Evolutionary conservation across 2,329 filamentous ascomycete genomes (phyloP).

Genomic region (Trichoderma sp.): DNA sequence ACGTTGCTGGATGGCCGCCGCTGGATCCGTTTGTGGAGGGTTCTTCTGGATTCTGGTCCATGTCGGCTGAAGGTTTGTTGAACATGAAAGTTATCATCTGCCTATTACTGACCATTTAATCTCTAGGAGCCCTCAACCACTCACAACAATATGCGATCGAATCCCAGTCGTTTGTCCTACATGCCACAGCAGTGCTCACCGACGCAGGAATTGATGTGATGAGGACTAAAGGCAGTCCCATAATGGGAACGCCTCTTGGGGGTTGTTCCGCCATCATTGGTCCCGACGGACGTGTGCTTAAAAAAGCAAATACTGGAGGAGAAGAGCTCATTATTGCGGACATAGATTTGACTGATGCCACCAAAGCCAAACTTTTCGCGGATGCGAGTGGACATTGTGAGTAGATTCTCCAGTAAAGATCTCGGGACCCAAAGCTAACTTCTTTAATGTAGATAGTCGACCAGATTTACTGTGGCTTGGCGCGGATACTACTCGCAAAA

Average conservation of each 20-base stretch:
- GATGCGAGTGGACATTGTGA: not conserved
- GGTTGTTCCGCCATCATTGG: not conserved
- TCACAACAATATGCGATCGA: not conserved
- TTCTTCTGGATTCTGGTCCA: not conserved
- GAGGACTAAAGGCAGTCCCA: not conserved
- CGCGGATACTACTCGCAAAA: not conserved
- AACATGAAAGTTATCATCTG: not conserved
- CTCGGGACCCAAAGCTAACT: not conserved
- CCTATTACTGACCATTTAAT: not conserved
- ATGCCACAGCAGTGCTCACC: not conserved
- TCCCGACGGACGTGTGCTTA: not conserved
- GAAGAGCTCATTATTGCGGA: not conserved
- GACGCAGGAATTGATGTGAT: not conserved
- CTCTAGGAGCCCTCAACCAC: not conserved
- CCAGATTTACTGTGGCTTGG: not conserved
- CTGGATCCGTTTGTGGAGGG: not conserved
- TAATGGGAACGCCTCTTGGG: not conserved
- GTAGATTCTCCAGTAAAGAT: not conserved
- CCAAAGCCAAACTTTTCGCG: not conserved
- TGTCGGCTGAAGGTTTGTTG: not conserved
- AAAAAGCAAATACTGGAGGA: not conserved
- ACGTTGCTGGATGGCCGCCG: conserved; percentile 26
- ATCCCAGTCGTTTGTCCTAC: not conserved
- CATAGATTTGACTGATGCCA: not conserved
- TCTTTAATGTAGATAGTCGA: not conserved